phyloP scores from a whole-genome alignment of 2,329 filamentous ascomycete genomes.

The Alternaria solani region DNA sequence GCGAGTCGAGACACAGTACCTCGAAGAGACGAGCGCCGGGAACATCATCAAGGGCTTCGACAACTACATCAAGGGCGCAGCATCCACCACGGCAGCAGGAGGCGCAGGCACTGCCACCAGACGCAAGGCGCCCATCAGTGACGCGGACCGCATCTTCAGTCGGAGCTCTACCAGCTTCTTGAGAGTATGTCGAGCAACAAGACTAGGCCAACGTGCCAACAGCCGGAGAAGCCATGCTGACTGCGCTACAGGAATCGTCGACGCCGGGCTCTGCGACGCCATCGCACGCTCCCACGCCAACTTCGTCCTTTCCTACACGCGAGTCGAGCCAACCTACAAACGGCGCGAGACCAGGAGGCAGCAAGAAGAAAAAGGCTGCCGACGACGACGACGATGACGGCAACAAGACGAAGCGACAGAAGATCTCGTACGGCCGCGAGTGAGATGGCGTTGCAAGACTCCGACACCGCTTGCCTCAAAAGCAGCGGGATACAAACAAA shows the following conservation, averaged over 20 bases:
- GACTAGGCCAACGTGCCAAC: background rate
- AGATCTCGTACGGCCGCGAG: constrained; percentile 60
- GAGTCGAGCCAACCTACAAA: constrained; percentile 56
- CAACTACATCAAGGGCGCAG: constrained; percentile 91
- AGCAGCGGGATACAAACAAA: constrained; percentile 5
- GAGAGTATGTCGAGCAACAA: constrained; percentile 38
- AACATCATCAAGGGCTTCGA: constrained; percentile 99
- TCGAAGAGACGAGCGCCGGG: constrained; percentile 82
- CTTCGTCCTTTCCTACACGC: constrained; percentile 56
- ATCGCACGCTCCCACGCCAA: constrained; percentile 59
- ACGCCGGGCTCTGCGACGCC: constrained; percentile 50
- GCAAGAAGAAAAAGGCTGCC: constrained; percentile 56
- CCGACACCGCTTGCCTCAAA: constrained; percentile 1
- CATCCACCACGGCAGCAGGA: constrained; percentile 62
- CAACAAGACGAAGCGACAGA: constrained; percentile 57
- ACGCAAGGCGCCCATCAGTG: constrained; percentile 68
- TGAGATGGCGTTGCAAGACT: constrained; percentile 32
- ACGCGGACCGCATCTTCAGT: constrained; percentile 76
- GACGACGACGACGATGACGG: constrained; percentile 59
- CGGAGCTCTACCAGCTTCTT: constrained; percentile 52
- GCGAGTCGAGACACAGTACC: constrained; percentile 83
- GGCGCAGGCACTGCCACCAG: constrained; percentile 59
- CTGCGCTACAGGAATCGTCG: constrained; percentile 48
- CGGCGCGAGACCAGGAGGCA: constrained; percentile 47
- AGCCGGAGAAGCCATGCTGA: constrained; percentile 19